Percentiles rank a stretch among this genome's conserved stretches.
Conservation (phyloP, 2,329 filamentous ascomycete species). For the Sporothrix euskadiensis region DNA sequence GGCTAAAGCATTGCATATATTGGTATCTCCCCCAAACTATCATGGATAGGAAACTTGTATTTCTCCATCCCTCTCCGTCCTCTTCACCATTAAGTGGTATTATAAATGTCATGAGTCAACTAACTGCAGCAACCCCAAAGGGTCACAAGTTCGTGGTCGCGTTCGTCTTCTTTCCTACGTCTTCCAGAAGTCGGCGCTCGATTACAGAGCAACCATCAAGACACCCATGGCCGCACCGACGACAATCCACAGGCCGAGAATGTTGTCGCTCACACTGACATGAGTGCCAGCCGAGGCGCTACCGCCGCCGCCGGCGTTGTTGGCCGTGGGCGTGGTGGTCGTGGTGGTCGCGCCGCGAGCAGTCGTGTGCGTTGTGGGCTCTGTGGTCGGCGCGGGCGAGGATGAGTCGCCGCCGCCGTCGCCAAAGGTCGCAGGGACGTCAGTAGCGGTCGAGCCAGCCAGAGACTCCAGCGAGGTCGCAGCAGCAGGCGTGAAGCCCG, state of each 20-base stretch:
- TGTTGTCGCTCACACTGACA: neutral
- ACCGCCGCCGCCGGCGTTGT: neutral
- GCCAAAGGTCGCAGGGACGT: neutral
- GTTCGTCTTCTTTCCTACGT: neutral
- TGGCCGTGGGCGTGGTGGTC: neutral
- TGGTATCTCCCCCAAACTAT: constrained; percentile 2
- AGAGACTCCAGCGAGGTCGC: constrained; percentile 34
- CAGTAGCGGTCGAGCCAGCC: constrained; percentile 33
- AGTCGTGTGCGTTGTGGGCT: neutral
- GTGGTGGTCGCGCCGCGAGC: neutral
- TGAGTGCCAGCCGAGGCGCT: neutral
- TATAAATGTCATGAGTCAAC: neutral
- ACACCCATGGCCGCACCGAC: constrained; percentile 3
- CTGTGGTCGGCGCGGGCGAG: neutral
- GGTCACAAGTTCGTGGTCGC: neutral
- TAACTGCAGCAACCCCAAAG: too few relatives aligned
- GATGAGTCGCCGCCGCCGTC: neutral
- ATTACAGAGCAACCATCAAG: constrained; percentile 23
- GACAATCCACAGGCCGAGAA: neutral
- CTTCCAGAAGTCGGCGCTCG: too few relatives aligned
- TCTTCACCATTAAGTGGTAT: neutral
- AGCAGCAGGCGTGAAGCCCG: constrained; percentile 33
- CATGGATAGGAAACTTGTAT: too few relatives aligned
- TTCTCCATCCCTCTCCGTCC: neutral
- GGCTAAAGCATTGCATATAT: neutral